Evolutionary conservation across 169 alveolate species (phyloP).

Genomic region (Sarcocystis neurona): DNA sequence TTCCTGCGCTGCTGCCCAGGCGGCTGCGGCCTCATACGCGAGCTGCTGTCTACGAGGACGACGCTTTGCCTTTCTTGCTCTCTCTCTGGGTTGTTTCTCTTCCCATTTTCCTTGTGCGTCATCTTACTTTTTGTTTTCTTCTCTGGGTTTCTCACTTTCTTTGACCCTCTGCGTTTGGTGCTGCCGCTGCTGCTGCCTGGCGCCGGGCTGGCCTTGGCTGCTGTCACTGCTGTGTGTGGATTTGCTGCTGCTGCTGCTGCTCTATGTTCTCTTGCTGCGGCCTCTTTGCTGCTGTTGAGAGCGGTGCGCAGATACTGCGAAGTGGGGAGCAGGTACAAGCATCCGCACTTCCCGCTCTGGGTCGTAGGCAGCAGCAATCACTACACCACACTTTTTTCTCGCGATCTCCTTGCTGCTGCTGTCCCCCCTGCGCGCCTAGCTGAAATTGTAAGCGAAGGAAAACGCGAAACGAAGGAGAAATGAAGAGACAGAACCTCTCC

Average conservation of each 20-base stretch:
- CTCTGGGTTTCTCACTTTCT: no score
- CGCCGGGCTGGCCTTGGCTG: neutral
- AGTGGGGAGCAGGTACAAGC: conserved; percentile 69
- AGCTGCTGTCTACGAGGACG: no score
- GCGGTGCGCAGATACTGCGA: conserved; percentile 20
- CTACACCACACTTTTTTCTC: conserved; percentile 60
- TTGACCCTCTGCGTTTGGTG: no score
- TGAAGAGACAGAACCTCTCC: no score
- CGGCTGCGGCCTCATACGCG: conserved; percentile 21
- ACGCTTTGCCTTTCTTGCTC: no score
- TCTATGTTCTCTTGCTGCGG: neutral
- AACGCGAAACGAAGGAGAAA: neutral
- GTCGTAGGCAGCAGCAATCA: conserved; percentile 70
- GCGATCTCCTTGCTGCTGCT: conserved; percentile 14
- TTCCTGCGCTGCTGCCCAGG: no score
- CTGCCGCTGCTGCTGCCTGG: conserved; percentile 7
- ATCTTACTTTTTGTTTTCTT: no score
- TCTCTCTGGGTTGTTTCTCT: no score
- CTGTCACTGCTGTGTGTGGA: no score
- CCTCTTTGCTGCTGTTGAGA: neutral
- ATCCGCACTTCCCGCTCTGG: conserved; percentile 71
- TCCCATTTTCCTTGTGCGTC: no score
- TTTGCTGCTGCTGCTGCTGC: conserved; percentile 16
- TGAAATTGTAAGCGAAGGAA: neutral
- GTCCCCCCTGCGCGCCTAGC: neutral